Conservation (phyloP, 495 filamentous ascomycete genomes). For the Penicillium lividum region DNA sequence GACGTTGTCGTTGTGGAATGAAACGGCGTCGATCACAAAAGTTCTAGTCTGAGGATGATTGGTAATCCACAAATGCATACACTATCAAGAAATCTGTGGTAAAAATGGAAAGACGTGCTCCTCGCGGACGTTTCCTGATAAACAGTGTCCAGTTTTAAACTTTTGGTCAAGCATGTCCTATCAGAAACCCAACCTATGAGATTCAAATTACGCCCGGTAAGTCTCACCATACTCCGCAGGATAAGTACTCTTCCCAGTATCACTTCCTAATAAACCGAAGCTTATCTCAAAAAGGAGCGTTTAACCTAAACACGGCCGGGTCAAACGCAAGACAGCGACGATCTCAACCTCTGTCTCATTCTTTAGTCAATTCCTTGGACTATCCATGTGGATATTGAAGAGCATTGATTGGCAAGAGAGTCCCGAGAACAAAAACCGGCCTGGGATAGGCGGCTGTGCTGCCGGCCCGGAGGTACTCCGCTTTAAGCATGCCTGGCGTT, state of each 20-base stretch:
- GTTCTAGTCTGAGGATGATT: neutral
- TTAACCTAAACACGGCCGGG: neutral
- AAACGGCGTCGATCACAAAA: slow-evolving; percentile 32
- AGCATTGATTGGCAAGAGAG: neutral
- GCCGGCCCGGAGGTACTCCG: neutral
- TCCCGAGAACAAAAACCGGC: neutral
- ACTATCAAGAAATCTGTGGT: neutral
- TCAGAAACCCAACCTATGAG: slow-evolving; percentile 13
- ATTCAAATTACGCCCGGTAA: neutral
- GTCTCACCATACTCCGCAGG: slow-evolving; percentile 5
- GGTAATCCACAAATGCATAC: slow-evolving; percentile 3
- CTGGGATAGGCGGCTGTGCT: neutral
- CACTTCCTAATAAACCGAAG: neutral
- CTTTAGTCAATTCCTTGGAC: neutral
- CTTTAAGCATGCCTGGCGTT: neutral
- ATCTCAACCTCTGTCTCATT: neutral
- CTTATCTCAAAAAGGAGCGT: neutral
- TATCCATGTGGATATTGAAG: neutral
- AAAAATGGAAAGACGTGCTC: neutral
- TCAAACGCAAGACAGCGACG: neutral
- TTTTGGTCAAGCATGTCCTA: neutral
- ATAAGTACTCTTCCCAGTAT: neutral
- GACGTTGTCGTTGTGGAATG: slow-evolving; percentile 44
- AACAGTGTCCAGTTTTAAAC: slow-evolving; percentile 1
- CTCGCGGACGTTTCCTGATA: neutral